Conservation (phyloP, 2,329 filamentous ascomycete genomes). For the Fusarium avenaceum region DNA sequence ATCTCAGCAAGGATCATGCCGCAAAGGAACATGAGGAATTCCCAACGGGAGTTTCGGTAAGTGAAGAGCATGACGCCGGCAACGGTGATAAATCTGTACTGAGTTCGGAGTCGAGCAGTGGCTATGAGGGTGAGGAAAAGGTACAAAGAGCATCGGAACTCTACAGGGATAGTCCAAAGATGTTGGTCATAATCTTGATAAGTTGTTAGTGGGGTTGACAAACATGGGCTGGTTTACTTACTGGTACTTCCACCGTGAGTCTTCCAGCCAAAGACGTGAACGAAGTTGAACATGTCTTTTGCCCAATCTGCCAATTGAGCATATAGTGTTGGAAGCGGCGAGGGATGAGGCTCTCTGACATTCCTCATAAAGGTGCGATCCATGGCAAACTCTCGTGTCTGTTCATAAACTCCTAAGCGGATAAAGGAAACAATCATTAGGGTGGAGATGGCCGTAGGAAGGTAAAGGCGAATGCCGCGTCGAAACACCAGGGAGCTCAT, state of each 20-base stretch:
- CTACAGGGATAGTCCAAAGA: slow-evolving; percentile 73
- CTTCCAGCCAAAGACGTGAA: slow-evolving; percentile 66
- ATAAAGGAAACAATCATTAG: slow-evolving; percentile 61
- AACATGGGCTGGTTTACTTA: slow-evolving; percentile 41
- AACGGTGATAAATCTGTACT: slow-evolving; percentile 60
- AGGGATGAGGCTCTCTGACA: slow-evolving; percentile 63
- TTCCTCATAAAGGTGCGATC: slow-evolving; percentile 62
- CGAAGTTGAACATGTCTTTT: slow-evolving; percentile 62
- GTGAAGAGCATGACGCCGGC: slow-evolving; percentile 58
- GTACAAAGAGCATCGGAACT: slow-evolving; percentile 70
- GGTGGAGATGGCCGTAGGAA: slow-evolving; percentile 65
- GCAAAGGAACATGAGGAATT: slow-evolving; percentile 67
- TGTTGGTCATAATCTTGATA: slow-evolving; percentile 66
- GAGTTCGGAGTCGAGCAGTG: slow-evolving; percentile 61
- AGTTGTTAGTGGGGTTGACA: neutral
- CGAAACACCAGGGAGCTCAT: slow-evolving; percentile 67
- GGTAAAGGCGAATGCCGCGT: slow-evolving; percentile 64
- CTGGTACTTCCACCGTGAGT: slow-evolving; percentile 61
- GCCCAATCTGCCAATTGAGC: slow-evolving; percentile 63
- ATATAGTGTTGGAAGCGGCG: slow-evolving; percentile 53
- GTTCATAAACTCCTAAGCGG: slow-evolving; percentile 62
- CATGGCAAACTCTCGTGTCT: slow-evolving; percentile 61
- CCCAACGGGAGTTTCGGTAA: slow-evolving; percentile 65
- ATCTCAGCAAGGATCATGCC: slow-evolving; percentile 69
- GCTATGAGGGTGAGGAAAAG: slow-evolving; percentile 68